A percentile compares a stretch with the other conserved stretches of the same genome.
These are phyloP conservation scores for Elongisporangium anandrum DNA, from an alignment of 352 stramenopile genomes.

Conservation along the genomic window DNA sequence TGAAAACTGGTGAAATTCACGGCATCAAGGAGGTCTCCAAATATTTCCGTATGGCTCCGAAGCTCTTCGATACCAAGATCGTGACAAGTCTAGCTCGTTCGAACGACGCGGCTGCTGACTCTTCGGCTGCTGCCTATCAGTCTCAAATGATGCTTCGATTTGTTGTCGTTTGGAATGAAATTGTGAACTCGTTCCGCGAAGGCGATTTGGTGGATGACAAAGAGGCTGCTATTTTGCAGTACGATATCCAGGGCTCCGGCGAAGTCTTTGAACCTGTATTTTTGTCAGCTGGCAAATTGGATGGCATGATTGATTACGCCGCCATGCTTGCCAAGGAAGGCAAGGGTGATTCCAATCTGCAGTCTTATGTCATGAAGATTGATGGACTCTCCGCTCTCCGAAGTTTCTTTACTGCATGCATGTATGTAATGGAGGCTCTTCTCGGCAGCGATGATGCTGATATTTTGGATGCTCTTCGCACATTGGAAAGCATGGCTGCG, in stretches of 20 bases:
- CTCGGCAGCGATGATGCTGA: conserved; percentile 61
- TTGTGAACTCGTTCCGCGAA: conserved; percentile 75
- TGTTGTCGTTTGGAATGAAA: conserved; percentile 77
- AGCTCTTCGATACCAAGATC: conserved; percentile 70
- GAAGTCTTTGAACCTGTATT: conserved; percentile 81
- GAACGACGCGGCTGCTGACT: conserved; percentile 43
- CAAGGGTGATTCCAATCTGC: conserved; percentile 62
- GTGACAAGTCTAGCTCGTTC: conserved; percentile 59
- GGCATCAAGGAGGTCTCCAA: conserved; percentile 65
- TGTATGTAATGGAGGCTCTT: conserved; percentile 69
- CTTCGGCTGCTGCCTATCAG: conserved; percentile 42
- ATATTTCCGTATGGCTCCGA: conserved; percentile 56
- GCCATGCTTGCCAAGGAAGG: conserved; percentile 56
- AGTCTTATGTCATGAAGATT: conserved; percentile 63
- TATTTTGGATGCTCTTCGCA: conserved; percentile 53
- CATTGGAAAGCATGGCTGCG: conserved; percentile 59
- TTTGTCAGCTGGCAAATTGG: conserved; percentile 65
- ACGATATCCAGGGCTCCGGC: conserved; percentile 65
- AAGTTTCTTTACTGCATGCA: conserved; percentile 73
- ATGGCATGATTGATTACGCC: conserved; percentile 58
- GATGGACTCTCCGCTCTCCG: conserved; percentile 64
- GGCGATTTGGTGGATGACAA: conserved; percentile 72
- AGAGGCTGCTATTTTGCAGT: conserved; percentile 65
- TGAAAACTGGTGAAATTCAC: conserved; percentile 72
- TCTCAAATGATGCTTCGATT: conserved; percentile 78